A percentile compares a stretch with the other conserved stretches of the same genome.
Conservation (phyloP, 1,284 basidiomycete species). For the Malassezia obtusa region DNA sequence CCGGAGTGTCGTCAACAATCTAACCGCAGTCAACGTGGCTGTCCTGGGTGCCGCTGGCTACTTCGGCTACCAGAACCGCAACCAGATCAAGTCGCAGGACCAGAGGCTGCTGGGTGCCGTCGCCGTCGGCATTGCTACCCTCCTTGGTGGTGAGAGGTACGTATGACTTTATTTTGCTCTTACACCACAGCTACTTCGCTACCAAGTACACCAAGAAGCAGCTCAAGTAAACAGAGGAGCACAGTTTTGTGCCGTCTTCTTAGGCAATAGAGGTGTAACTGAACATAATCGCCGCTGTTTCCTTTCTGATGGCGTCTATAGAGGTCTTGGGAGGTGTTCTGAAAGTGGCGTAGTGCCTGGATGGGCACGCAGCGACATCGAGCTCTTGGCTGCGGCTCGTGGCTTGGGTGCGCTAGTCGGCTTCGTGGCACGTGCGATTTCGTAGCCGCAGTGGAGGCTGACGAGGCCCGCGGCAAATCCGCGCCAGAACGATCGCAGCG, state of each 20-base stretch:
- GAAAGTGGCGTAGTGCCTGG: too few species aligned
- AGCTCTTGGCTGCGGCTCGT: too few species aligned
- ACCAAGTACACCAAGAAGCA: constrained; percentile 17
- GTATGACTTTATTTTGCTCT: neutral
- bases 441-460: constrained; percentile 14
- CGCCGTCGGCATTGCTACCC: constrained; percentile 30
- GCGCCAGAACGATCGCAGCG: neutral
- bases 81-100: constrained; percentile 34
- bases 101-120: constrained; percentile 30
- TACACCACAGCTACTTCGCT: neutral
- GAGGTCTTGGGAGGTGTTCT: too few species aligned
- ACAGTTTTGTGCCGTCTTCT: too few species aligned
- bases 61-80: constrained; percentile 41
- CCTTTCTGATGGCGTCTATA: neutral
- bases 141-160: constrained; percentile 36
- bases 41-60: constrained; percentile 39
- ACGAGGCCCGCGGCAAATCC: constrained; percentile 5
- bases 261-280: too few species aligned
- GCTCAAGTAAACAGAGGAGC: constrained; percentile 10
- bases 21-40: constrained; percentile 28
- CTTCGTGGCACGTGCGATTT: neutral
- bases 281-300: neutral
- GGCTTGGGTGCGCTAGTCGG: too few species aligned
- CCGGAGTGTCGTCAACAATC: constrained; percentile 22
- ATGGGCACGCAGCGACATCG: too few species aligned